A percentile compares a stretch with the other conserved stretches of the same genome.
Evolutionary conservation across 768 basidiomycete species (phyloP).

Genomic region (Sistotremastrum niveocremeum): DNA sequence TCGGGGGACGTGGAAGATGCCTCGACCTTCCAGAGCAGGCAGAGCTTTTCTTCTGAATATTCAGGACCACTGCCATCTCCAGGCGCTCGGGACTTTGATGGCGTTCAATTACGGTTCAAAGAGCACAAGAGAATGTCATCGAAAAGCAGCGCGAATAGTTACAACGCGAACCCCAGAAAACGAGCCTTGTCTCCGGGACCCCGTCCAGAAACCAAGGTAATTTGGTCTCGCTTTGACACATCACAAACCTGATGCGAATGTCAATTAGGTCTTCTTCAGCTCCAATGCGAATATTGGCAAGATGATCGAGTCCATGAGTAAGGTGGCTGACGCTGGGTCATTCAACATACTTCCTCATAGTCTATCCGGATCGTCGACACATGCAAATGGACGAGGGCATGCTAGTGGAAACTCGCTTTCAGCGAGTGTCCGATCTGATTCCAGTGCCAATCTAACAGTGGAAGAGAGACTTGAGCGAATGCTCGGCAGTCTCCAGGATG

Average conservation of each 20-base stretch:
- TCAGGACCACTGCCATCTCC: constrained; percentile 20
- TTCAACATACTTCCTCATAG: constrained; percentile 55
- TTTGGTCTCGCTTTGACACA: constrained; percentile 6
- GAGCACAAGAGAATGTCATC: constrained; percentile 58
- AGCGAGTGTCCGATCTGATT: constrained; percentile 47
- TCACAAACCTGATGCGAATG: constrained; percentile 6
- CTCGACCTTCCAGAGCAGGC: constrained; percentile 49
- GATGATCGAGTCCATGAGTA: constrained; percentile 71
- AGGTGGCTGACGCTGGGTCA: constrained; percentile 69
- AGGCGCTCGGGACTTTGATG: constrained; percentile 30
- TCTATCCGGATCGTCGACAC: constrained; percentile 12
- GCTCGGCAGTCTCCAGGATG: constrained; percentile 23
- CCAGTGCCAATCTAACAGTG: constrained; percentile 53
- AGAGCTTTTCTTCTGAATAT: constrained; percentile 66
- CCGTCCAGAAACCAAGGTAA: constrained; percentile 77
- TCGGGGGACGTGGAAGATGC: constrained; percentile 51
- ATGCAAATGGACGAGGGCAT: constrained; percentile 2
- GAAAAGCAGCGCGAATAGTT: constrained; percentile 46
- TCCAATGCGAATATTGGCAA: constrained; percentile 69
- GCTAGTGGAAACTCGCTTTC: constrained; percentile 35
- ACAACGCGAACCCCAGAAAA: constrained; percentile 45
- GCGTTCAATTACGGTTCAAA: constrained; percentile 62
- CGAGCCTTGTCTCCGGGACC: constrained; percentile 33
- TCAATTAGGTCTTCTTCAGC: constrained; percentile 54
- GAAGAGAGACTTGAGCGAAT: constrained; percentile 69